Percentiles rank a stretch among this genome's conserved stretches.
Evolutionary conservation across 1,284 basidiomycete genomes (phyloP).

Genomic region (Fomitopsis palustris): DNA sequence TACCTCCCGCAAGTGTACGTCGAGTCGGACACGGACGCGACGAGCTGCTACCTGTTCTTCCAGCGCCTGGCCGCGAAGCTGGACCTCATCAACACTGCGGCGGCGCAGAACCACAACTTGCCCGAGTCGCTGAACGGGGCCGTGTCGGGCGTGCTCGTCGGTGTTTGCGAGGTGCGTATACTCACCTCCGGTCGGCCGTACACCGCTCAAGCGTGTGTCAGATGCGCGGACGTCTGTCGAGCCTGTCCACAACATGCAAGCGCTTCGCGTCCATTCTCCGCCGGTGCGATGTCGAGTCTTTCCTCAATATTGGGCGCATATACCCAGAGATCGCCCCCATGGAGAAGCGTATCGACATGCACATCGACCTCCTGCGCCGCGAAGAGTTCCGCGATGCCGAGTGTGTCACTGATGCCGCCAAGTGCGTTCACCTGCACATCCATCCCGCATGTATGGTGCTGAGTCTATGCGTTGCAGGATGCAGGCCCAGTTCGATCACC

Average conservation of each 20-base stretch:
- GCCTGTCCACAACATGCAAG: conserved; percentile 79
- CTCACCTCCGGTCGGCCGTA: not conserved
- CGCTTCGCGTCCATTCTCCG: conserved; percentile 82
- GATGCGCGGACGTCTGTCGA: conserved; percentile 80
- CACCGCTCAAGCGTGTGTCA: conserved; percentile 25
- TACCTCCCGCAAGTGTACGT: conserved; percentile 33
- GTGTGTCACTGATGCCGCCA: conserved; percentile 84
- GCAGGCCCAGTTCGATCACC: conserved; percentile 87
- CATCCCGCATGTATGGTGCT: not conserved
- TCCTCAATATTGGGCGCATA: conserved; percentile 81
- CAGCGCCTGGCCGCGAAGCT: conserved; percentile 81
- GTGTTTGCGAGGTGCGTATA: conserved; percentile 78
- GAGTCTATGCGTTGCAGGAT: conserved; percentile 47
- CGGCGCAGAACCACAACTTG: conserved; percentile 78
- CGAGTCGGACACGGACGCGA: conserved; percentile 84
- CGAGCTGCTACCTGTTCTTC: conserved; percentile 89
- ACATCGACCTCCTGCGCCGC: conserved; percentile 77
- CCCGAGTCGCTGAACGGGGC: conserved; percentile 79
- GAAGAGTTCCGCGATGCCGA: conserved; percentile 93
- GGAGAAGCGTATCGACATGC: conserved; percentile 90
- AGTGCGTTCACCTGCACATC: conserved; percentile 45
- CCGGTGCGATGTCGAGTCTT: conserved; percentile 77
- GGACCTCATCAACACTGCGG: conserved; percentile 78
- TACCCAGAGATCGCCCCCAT: conserved; percentile 83
- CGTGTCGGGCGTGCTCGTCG: conserved; percentile 80